Evolutionary conservation across 257 asterid genomes (phyloP).

Genomic region (Gardenia jasminoides): DNA sequence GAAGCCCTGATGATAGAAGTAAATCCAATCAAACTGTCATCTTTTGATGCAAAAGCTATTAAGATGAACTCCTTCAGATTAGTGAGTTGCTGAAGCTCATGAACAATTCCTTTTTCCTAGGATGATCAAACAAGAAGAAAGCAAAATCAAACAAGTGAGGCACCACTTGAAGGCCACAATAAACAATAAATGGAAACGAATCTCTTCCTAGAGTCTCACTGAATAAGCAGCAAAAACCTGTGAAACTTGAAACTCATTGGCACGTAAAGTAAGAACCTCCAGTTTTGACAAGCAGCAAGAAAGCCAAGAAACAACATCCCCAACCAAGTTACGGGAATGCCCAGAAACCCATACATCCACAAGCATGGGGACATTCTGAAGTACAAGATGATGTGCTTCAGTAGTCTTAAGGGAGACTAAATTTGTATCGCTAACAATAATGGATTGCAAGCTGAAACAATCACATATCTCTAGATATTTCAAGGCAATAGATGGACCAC

Average conservation of each 20-base stretch:
- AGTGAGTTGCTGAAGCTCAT: background rate
- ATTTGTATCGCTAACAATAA: conserved; percentile 38
- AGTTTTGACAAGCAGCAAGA: conserved; percentile 8
- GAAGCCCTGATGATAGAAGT: background rate
- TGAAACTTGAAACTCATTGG: background rate
- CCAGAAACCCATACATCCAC: conserved; percentile 32
- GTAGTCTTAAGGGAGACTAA: conserved; percentile 36
- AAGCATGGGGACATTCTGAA: conserved; percentile 46
- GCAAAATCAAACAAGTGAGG: background rate
- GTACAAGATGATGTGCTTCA: background rate
- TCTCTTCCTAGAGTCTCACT: background rate
- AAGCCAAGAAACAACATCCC: background rate
- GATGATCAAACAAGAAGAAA: background rate
- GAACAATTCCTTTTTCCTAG: background rate
- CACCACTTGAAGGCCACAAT: background rate
- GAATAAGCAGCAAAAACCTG: background rate
- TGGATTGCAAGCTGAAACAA: conserved; percentile 24
- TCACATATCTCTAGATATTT: conserved; percentile 36
- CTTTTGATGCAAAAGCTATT: background rate
- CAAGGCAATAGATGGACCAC: conserved; percentile 34
- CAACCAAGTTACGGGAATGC: background rate
- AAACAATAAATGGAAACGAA: too few relatives aligned
- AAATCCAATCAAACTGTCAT: background rate
- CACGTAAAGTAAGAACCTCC: background rate
- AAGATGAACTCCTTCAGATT: background rate